A percentile compares a stretch with the other conserved stretches of the same genome.
phyloP scores from a whole-genome alignment of 768 basidiomycete species.

The Collybiopsis luxurians region DNA sequence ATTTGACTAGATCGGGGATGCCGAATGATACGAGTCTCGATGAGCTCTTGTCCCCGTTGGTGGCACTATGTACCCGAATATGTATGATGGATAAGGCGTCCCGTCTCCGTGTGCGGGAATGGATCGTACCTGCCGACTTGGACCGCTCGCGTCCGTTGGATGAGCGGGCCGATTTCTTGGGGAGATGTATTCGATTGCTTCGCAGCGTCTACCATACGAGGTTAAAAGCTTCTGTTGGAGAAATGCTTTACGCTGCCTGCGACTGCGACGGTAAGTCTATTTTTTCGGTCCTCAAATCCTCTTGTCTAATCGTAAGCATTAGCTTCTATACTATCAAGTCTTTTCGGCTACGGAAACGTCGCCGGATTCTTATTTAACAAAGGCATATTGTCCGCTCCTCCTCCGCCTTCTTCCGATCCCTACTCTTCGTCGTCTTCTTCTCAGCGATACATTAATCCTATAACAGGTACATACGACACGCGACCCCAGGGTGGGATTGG shows the following conservation, averaged over 20 bases:
- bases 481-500: conserved; percentile 24
- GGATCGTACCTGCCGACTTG: conserved; percentile 73
- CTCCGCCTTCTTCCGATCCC: conserved; percentile 29
- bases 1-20: conserved; percentile 21
- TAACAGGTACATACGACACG: conserved; percentile 68
- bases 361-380: conserved; percentile 88
- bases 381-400: conserved; percentile 70
- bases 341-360: conserved; percentile 7
- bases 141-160: conserved; percentile 82
- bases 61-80: conserved; percentile 70
- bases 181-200: conserved; percentile 77
- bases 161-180: conserved; percentile 67
- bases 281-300: neutral
- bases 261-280: conserved; percentile 50
- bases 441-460: conserved; percentile 63
- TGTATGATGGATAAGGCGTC: conserved; percentile 61
- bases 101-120: conserved; percentile 55
- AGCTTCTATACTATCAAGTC: conserved; percentile 68
- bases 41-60: conserved; percentile 73
- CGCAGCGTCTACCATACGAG: conserved; percentile 69
- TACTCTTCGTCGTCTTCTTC: neutral
- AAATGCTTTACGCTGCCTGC: conserved; percentile 82
- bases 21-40: conserved; percentile 59
- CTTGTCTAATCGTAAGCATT: neutral
- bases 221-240: conserved; percentile 76